phyloP scores from a whole-genome alignment of 495 filamentous ascomycete genomes.

The Lasiosphaeria hispida region DNA sequence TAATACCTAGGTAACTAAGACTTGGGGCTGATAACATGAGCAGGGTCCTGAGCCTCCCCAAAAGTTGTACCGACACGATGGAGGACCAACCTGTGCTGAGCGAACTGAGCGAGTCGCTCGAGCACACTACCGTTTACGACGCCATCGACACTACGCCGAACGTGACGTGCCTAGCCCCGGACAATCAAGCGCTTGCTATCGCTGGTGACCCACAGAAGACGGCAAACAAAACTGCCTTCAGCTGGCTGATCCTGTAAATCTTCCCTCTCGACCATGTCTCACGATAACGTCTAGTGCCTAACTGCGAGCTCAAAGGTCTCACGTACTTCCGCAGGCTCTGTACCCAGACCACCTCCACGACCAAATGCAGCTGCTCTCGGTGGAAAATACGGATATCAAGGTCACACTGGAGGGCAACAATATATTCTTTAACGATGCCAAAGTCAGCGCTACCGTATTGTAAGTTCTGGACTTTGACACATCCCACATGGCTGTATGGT shows the following conservation, averaged over 20 bases:
- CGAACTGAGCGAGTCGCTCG: slow-evolving; percentile 23
- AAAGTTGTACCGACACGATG: slow-evolving; percentile 27
- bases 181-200: slow-evolving; percentile 24
- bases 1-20: no score
- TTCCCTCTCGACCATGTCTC: no score
- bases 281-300: neutral
- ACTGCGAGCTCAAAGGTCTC: slow-evolving; percentile 12
- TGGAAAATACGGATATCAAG: slow-evolving; percentile 24
- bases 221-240: slow-evolving; percentile 17
- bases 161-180: slow-evolving; percentile 36
- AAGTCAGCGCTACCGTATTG: slow-evolving; percentile 30
- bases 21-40: no score
- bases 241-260: slow-evolving; percentile 13
- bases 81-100: slow-evolving; percentile 12
- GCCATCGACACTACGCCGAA: slow-evolving; percentile 26
- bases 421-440: slow-evolving; percentile 38
- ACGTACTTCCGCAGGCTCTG: slow-evolving; percentile 26
- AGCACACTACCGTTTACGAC: slow-evolving; percentile 18
- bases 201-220: slow-evolving; percentile 29
- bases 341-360: slow-evolving; percentile 30
- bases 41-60: slow-evolving; percentile 26
- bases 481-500: no score
- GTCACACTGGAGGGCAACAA: slow-evolving; percentile 24
- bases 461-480: no score
- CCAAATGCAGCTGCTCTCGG: slow-evolving; percentile 12